Evolutionary conservation across 2,329 filamentous ascomycete genomes (phyloP).

Genomic region (Chlorencoelia australis): DNA sequence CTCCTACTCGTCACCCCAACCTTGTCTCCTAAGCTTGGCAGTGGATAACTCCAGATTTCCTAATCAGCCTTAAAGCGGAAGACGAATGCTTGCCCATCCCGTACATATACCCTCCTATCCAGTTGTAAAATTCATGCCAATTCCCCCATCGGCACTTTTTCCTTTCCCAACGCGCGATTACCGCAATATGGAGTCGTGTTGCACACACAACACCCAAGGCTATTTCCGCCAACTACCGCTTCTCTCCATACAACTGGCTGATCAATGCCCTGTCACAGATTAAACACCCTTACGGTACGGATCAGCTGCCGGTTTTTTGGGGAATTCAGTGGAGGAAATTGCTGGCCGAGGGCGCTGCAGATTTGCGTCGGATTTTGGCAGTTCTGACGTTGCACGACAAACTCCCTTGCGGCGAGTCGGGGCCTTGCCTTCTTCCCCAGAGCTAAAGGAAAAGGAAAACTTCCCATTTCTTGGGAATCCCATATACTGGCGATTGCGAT

Average conservation of each 20-base stretch:
- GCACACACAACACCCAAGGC: too few species aligned
- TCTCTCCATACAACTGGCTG: slow-evolving; percentile 18
- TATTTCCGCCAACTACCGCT: too few species aligned
- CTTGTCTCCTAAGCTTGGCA: slow-evolving; percentile 15
- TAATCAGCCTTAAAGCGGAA: slow-evolving; percentile 28
- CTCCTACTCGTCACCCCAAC: slow-evolving; percentile 17
- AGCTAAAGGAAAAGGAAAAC: too few species aligned
- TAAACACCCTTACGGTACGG: slow-evolving; percentile 18
- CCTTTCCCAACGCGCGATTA: slow-evolving; percentile 17
- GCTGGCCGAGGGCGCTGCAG: slow-evolving; percentile 13
- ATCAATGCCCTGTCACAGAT: slow-evolving; percentile 22
- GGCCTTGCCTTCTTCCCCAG: slow-evolving; percentile 15
- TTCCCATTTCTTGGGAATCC: too few species aligned
- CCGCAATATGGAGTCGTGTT: slow-evolving; percentile 17
- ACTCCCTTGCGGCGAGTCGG: slow-evolving; percentile 19
- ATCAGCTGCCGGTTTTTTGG: slow-evolving; percentile 24
- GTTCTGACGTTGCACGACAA: slow-evolving; percentile 20
- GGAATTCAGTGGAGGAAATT: slow-evolving; percentile 17
- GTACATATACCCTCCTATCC: slow-evolving; percentile 20
- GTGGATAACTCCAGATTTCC: slow-evolving; percentile 25
- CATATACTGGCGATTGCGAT: too few species aligned
- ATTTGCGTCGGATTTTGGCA: slow-evolving; percentile 25
- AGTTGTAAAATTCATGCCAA: slow-evolving; percentile 15
- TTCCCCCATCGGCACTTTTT: slow-evolving; percentile 16
- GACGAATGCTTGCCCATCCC: slow-evolving; percentile 22